Conservation (phyloP, 1,139 yeast genomes). For the Ogataea hybrid region DNA sequence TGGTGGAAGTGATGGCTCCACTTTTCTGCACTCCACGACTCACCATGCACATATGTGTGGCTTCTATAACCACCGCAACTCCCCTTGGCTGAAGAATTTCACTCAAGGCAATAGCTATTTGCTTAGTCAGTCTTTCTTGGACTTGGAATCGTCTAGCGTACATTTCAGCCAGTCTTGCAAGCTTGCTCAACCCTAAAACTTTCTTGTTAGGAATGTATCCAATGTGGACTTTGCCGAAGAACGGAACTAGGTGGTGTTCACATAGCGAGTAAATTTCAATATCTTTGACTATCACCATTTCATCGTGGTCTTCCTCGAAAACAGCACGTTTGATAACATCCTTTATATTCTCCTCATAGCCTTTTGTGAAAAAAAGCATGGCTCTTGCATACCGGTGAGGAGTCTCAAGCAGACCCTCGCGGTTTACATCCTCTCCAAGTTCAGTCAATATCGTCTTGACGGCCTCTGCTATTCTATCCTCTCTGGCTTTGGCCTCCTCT, state of each 20-base stretch:
- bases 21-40: constrained; percentile 97
- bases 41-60: constrained; percentile 99
- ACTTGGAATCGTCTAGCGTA: constrained; percentile 93
- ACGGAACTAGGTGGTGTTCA: constrained; percentile 97
- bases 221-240: constrained; percentile 93
- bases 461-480: constrained; percentile 76
- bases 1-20: constrained; percentile 89
- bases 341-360: constrained; percentile 87
- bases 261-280: constrained; percentile 90
- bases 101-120: constrained; percentile 92
- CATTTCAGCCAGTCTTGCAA: constrained; percentile 97
- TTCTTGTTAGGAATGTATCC: constrained; percentile 94
- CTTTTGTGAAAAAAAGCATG: constrained; percentile 92
- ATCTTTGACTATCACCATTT: constrained; percentile 96
- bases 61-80: constrained; percentile 97
- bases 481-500: constrained; percentile 61
- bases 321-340: constrained; percentile 95
- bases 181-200: constrained; percentile 90
- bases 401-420: constrained; percentile 92
- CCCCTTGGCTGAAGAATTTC: constrained; percentile 93
- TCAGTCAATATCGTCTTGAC: constrained; percentile 79
- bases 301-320: constrained; percentile 97
- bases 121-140: constrained; percentile 94
- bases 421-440: constrained; percentile 83
- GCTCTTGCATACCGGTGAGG: constrained; percentile 97